Evolutionary conservation across 352 stramenopile species (phyloP).

Genomic region (Phytophthora crassamura): DNA sequence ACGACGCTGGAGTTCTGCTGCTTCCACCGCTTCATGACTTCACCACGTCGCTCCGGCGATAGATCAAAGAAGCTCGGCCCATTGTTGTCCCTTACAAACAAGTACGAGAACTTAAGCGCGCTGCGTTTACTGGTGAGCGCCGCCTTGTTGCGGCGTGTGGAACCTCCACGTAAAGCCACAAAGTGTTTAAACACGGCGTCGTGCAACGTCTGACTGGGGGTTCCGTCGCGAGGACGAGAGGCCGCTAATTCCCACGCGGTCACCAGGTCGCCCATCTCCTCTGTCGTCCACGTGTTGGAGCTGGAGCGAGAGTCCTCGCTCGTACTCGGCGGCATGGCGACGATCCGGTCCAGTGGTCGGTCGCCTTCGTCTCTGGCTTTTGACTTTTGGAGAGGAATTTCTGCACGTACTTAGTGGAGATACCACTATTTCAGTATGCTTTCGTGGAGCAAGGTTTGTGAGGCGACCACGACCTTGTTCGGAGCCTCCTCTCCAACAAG

Average conservation of each 20-base stretch:
- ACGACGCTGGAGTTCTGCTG: constrained; percentile 40
- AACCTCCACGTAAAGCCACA: constrained; percentile 34
- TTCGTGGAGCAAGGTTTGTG: no score
- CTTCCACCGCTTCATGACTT: constrained; percentile 36
- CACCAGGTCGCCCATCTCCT: constrained; percentile 41
- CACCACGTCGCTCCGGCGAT: not conserved
- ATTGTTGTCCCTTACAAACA: constrained; percentile 30
- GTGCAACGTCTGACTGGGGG: constrained; percentile 16
- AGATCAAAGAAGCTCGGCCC: constrained; percentile 40
- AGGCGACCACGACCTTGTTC: no score
- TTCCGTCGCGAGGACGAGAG: constrained; percentile 9
- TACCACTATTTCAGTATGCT: no score
- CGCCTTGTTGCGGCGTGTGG: constrained; percentile 40
- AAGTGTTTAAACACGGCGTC: constrained; percentile 44
- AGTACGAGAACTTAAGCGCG: constrained; percentile 44
- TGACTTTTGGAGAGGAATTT: no score
- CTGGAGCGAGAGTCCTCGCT: constrained; percentile 30
- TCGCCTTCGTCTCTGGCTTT: no score
- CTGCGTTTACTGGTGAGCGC: constrained; percentile 44
- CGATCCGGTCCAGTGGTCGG: constrained; percentile 9
- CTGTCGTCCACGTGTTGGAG: constrained; percentile 30
- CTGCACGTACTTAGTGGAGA: no score
- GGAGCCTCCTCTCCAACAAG: no score
- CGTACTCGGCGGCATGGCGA: constrained; percentile 30
- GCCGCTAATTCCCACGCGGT: constrained; percentile 39